Evolutionary conservation across 2,329 filamentous ascomycete species (phyloP).

Genomic region (Laburnicola sp.): DNA sequence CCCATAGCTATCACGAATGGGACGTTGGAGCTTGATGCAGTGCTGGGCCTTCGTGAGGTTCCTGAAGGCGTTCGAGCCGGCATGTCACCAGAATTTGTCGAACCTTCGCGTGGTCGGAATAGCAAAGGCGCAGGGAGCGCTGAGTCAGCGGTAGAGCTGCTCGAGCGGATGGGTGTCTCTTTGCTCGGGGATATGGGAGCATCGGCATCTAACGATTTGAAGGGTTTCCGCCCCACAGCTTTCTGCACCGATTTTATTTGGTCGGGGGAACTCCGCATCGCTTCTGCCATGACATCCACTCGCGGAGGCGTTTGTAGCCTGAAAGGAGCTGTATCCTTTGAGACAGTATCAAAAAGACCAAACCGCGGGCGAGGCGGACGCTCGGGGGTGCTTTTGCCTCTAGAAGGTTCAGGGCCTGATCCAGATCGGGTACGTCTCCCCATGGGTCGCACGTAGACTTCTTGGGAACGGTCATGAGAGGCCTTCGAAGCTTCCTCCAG

Average conservation of each 20-base stretch:
- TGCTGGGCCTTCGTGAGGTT: slow-evolving; percentile 21
- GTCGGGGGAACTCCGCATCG: slow-evolving; percentile 22
- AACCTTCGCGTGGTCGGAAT: slow-evolving; percentile 21
- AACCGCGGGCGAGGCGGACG: slow-evolving; percentile 28
- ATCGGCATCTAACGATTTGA: not conserved
- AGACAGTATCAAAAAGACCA: slow-evolving; percentile 25
- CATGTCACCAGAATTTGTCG: slow-evolving; percentile 11
- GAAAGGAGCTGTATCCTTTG: not conserved
- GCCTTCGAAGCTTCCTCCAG: slow-evolving; percentile 12
- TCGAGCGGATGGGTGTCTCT: not conserved
- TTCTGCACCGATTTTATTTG: slow-evolving; percentile 3
- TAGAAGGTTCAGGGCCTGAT: slow-evolving; percentile 19
- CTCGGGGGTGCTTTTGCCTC: slow-evolving; percentile 25
- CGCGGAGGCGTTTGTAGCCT: slow-evolving; percentile 16
- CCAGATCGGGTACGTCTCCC: slow-evolving; percentile 18
- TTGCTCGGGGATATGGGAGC: not conserved
- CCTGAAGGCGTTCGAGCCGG: slow-evolving; percentile 8
- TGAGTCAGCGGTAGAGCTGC: slow-evolving; percentile 7
- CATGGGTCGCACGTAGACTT: slow-evolving; percentile 1
- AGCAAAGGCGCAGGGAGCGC: slow-evolving; percentile 7
- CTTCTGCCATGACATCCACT: slow-evolving; percentile 28
- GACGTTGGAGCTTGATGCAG: slow-evolving; percentile 22
- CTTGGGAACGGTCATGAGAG: not conserved
- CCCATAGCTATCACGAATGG: slow-evolving; percentile 38
- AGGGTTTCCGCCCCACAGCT: slow-evolving; percentile 1